Percentiles rank a stretch among this genome's conserved stretches.
phyloP scores from a whole-genome alignment of 169 alveolate genomes.

The Cryptosporidium andersoni region DNA sequence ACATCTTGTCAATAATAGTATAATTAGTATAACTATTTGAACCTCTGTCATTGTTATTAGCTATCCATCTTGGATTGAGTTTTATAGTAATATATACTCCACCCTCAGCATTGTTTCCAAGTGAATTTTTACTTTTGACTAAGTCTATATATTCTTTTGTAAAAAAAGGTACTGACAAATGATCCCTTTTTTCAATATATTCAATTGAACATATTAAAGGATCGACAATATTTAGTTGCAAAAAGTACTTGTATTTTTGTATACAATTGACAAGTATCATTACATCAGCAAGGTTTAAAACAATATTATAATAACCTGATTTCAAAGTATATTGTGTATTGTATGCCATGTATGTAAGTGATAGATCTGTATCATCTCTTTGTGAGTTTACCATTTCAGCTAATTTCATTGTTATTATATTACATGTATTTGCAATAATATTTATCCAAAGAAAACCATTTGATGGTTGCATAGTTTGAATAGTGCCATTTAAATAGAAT shows the following conservation, averaged over 20 bases:
- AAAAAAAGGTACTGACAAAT: conserved; percentile 34
- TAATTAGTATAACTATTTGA: conserved; percentile 9
- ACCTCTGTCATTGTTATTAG: conserved; percentile 7
- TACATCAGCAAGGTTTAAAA: conserved; percentile 30
- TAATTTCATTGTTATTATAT: conserved; percentile 8
- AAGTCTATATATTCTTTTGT: conserved; percentile 6
- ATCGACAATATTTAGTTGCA: conserved; percentile 34
- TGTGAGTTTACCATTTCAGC: conserved; percentile 29
- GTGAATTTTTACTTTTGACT: neutral
- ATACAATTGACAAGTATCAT: conserved; percentile 25
- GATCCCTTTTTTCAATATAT: conserved; percentile 27
- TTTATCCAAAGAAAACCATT: conserved; percentile 36
- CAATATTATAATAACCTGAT: conserved; percentile 26
- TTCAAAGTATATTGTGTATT: conserved; percentile 35
- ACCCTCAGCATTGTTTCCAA: conserved; percentile 25
- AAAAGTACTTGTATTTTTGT: conserved; percentile 28
- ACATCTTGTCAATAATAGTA: neutral
- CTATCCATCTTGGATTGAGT: conserved; percentile 49
- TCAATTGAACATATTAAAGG: conserved; percentile 40
- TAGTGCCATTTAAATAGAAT: conserved; percentile 9
- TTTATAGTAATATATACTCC: conserved; percentile 25
- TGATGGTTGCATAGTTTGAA: neutral
- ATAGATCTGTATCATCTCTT: conserved; percentile 29
- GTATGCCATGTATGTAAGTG: conserved; percentile 29
- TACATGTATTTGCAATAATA: neutral